These are phyloP conservation scores for Epichloe hybrida DNA, from an alignment of 2,329 filamentous ascomycete species.

Conservation along the genomic window DNA sequence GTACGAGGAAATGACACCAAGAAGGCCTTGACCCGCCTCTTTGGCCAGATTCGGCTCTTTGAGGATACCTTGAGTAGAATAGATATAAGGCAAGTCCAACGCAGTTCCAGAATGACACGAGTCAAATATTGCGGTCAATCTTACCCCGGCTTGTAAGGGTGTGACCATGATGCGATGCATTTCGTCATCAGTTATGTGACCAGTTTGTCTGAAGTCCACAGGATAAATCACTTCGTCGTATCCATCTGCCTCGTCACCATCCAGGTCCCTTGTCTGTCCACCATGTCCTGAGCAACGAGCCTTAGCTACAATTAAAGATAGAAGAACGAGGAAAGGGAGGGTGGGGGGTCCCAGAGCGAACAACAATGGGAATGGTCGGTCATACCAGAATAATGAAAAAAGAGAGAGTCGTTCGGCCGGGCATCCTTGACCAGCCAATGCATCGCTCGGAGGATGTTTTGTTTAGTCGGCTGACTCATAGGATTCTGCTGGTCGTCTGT, in stretches of 20 bases:
- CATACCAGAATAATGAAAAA: constrained; percentile 89
- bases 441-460: constrained; percentile 91
- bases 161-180: constrained; percentile 63
- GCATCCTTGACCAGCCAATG: constrained; percentile 96
- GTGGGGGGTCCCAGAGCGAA: too few relatives aligned
- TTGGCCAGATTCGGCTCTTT: constrained; percentile 57
- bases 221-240: constrained; percentile 78
- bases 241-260: constrained; percentile 70
- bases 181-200: constrained; percentile 73
- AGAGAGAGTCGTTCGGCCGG: constrained; percentile 80
- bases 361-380: neutral
- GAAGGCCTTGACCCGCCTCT: constrained; percentile 50
- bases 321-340: neutral
- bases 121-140: constrained; percentile 50
- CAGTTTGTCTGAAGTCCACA: constrained; percentile 65
- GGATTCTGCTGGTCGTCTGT: constrained; percentile 96
- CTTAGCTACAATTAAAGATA: neutral
- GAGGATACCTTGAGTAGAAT: constrained; percentile 54
- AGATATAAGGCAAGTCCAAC: constrained; percentile 54
- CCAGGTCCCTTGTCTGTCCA: constrained; percentile 66
- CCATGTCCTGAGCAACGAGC: constrained; percentile 45
- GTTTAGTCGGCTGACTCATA: constrained; percentile 93
- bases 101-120: constrained; percentile 56
- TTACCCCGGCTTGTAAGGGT: constrained; percentile 41
- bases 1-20: constrained; percentile 46